A percentile compares a stretch with the other conserved stretches of the same genome.
Conservation (phyloP, 2,329 filamentous ascomycete genomes). For the Hymenoscyphus scutula region DNA sequence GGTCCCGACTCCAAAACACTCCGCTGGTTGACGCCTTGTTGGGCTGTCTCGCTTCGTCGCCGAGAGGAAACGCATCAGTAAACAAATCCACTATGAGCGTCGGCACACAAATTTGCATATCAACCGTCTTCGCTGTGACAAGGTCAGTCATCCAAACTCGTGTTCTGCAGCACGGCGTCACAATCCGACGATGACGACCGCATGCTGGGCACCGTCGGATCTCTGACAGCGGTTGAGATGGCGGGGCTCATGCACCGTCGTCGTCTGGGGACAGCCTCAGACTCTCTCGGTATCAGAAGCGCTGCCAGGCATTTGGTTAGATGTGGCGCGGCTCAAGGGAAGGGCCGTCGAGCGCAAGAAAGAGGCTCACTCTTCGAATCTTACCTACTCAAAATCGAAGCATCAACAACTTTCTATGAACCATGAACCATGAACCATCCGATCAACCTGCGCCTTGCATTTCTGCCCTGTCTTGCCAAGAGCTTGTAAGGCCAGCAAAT, state of each 20-base stretch:
- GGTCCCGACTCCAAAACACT: not conserved
- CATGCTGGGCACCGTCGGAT: slow-evolving; percentile 7
- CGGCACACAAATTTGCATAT: not conserved
- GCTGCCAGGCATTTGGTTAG: slow-evolving; percentile 9
- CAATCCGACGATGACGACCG: slow-evolving; percentile 10
- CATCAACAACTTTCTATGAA: slow-evolving; percentile 2
- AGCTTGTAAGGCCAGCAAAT: slow-evolving; percentile 9
- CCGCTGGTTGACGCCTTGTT: not conserved
- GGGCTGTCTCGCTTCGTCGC: slow-evolving; percentile 1
- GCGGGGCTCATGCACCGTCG: slow-evolving; percentile 13
- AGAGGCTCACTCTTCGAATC: slow-evolving; percentile 6
- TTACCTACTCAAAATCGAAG: not conserved
- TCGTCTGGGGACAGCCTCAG: slow-evolving; percentile 11
- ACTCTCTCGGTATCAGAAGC: slow-evolving; percentile 19
- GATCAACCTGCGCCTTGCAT: slow-evolving; percentile 9
- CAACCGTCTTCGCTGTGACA: slow-evolving; percentile 1
- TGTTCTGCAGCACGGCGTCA: slow-evolving; percentile 6
- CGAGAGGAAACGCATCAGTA: not conserved
- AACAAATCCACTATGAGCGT: not conserved
- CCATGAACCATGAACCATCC: slow-evolving; percentile 11
- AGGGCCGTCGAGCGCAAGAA: slow-evolving; percentile 2
- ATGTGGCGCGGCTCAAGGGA: slow-evolving; percentile 15
- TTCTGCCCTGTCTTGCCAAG: not conserved
- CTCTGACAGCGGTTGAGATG: slow-evolving; percentile 17
- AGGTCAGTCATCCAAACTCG: slow-evolving; percentile 1